Evolutionary conservation across 2,329 filamentous ascomycete genomes (phyloP), one percentile per base, ranked within the genome.

Genomic region (Diaporthe destruens): DNA sequence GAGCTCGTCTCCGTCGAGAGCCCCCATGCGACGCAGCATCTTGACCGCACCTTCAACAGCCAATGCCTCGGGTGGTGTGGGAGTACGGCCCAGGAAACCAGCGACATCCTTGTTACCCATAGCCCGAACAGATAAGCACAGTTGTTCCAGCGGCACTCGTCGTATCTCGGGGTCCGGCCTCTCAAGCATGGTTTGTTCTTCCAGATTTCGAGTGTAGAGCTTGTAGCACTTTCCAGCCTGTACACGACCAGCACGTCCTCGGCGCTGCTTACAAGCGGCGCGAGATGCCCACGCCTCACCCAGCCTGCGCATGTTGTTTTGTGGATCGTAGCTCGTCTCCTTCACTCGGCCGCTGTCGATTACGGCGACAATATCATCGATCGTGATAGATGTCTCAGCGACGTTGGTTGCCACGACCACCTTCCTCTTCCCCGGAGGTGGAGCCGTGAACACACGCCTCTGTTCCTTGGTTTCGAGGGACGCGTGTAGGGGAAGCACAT

Each of bases 361-460:
- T 57, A 99, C 96, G 2, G 94, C 96, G 2, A 98, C 93, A 69
- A 99, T 94, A 79, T 99, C 96, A 79, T 98, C 95, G 74, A 99
- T 99, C 0, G 96, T 99, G 80, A 99, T 98, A 2, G 96, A 98
- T 0, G 96, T 99, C 81, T 99, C 96, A 2, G 96, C 96, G 2
- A 99, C 96, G 78, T 99, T 99, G 56, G 96, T 99, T 0, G 96
- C 94, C 8, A 96, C 94, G 44, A 99, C 93, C 16, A 99, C 90
- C 82, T 99, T 99, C 47, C 96, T 89, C 82, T 94, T 95, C 0
- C 95, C 95, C 3, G 84, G 81, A 0, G 96, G 95, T 6, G 96
- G 85, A 18, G 87, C 87, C 36, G 90, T 87, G 80, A 99, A 99
- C 0, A 99, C 96, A 32, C 91, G 89, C 74, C 93, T 92, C 81